Base-by-base conservation (phyloP, 495 filamentous ascomycete species). In the Hapsidospora chrysogenum region DNA sequence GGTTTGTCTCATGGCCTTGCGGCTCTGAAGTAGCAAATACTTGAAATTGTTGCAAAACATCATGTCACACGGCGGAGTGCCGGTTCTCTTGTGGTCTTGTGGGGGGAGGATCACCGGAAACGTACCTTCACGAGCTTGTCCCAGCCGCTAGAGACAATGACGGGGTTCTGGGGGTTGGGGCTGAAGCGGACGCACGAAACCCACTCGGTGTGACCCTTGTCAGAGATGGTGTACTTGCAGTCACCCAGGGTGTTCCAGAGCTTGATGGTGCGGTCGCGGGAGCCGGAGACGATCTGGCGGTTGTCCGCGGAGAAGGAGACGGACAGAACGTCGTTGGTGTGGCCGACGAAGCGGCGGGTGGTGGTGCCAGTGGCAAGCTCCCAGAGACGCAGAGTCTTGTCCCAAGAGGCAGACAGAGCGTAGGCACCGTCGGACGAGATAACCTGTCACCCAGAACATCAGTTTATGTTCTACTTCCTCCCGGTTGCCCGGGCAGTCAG, bases 21-120 rank as follows among this genome's bases (percentile, higher is more conserved):
- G 72, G 79, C 85, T 99, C 89, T 94, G 92, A 99, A 99, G 89
- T 99, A 99, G 89, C 89, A 96, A 99, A 96, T 99, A 99, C 85
- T 85, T 87, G 58, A 59, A 57, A 56, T n/a, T n/a, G 51, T 68
- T 75, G 76, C 75, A 72, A 72, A 82, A 66, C 89, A 97, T 97
- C 89, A 80, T 93, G 22, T 10, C 6, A 26, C 6, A 11, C 23
- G 23, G n/a, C n/a, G n/a, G n/a, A n/a, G n/a, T n/a, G n/a, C n/a
- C n/a, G n/a, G n/a, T n/a, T n/a, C n/a, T n/a, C n/a, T n/a, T n/a
- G n/a, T n/a, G n/a, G 13, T 21, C n/a, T 29, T 10, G 20, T 9
- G 10, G 23, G 6, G 23, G 6, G 23, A 26, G 6, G 6, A 26
- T 6, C 11, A 11, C 23, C 11, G 22, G 19, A 23, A 18, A 51